Base-by-base conservation (phyloP, 164 flowering plant genomes). In the Chimonanthus praecox region DNA sequence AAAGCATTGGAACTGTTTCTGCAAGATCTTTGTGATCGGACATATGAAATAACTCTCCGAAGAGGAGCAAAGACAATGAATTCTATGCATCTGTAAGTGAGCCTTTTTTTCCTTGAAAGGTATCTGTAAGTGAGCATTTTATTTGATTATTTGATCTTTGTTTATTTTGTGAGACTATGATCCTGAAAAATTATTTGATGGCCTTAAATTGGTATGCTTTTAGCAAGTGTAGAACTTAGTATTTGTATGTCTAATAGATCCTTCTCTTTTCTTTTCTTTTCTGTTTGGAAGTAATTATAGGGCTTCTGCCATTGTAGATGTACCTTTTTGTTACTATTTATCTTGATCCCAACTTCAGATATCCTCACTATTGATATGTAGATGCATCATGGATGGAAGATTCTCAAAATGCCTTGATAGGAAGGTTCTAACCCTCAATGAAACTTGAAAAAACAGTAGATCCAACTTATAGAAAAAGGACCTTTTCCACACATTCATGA, bases 51-150 rank as follows among this genome's bases (percentile, higher is more conserved):
- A 21, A 75, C 77, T 45, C 73, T 75, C 7, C 73, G 70, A 70
- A 75, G 77, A 64, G 77, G 77, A 61, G 77, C 77, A 63, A 75
- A 75, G 73, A 75, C 77, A 63, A 71, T 75, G 60, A 75, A 73
- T 50, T 15, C 77, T 62, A 64, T 75, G 49, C 77, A 75, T 70
- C 50, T 75, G 77, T 75, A 64, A 75, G 77, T 73, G 18, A 62
- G 45, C 61, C 49, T n/a, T 62, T 62, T 18, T 7, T n/a, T 62
- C 20, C 33, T 33, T 33, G 33, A 33, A 33, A 33, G 33, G 33
- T 33, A 33, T 33, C 33, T 33, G 33, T 33, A 1, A 33, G 33
- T 73, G 44, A 65, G 49, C 64, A 67, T 13, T 66, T 66, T 10
- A 13, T 44, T 66, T 66, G 68, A 44, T 66, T 10, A 13, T 44